Base-by-base conservation (phyloP, 169 alveolate species). In the Cryptosporidium viatorum region DNA sequence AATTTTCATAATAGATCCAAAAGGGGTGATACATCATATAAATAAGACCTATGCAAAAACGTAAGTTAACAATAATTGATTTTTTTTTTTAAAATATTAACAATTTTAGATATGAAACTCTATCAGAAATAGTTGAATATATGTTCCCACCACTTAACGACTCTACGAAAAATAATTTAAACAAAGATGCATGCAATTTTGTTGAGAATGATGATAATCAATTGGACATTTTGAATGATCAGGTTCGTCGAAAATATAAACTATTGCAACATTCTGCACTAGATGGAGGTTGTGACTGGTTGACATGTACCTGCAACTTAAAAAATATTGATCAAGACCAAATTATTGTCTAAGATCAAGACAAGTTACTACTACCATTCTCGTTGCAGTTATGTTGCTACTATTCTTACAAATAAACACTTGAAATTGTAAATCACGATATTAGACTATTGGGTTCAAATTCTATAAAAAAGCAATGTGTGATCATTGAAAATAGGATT, bases 1-100 rank as follows among this genome's bases (percentile, higher is more conserved):
- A 39, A 96, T 96, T 26, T 96, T 96, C 91, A 96, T 96, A 41
- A 95, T 96, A 60, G 96, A 96, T 92, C 93, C 97, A 6, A 92
- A 93, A 16, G 98, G 98, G 33, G 93, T 93, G 18, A 94, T 96
- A 23, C 95, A 92, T 85, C 97, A 95, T 74, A 95, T 94, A 71
- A 96, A 95, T 86, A 55, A 94, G 37, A 94, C 96, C 31, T 93
- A 94, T 86, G 96, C 96, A 29, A 93, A 93, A 71, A 95, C 98
- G 94, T 96, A 94, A 86, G 80, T 86, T 69, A 37, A 16, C 43
- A 4, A 60, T 21, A 16, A 21, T 9, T 60, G n/a, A 52, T 31
- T 18, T 35, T 33, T 51, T 59, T 62, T 73, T 85, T 5, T 4
- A 2, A 16, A n/a, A 8, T 51, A 18, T 45, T 48, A 29, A 35